A percentile compares a stretch with the other conserved stretches of the same genome.
Evolutionary conservation across 2,329 filamentous ascomycete genomes (phyloP).

Genomic region (Aspergillus sp.): DNA sequence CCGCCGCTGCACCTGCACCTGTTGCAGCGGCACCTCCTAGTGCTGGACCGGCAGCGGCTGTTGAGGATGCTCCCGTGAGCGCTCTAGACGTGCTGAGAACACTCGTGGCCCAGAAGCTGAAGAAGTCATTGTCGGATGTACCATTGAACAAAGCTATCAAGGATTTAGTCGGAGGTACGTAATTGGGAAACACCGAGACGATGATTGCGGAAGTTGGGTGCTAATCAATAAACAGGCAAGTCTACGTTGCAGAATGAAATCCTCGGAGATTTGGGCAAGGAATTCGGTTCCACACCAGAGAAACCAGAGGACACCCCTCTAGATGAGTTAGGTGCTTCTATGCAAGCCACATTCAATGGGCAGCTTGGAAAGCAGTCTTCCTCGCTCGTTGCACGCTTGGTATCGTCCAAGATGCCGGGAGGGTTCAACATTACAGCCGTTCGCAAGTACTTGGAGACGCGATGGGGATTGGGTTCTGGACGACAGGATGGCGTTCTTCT

Average conservation of each 20-base stretch:
- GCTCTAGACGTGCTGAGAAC: conserved; percentile 88
- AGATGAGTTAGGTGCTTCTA: conserved; percentile 90
- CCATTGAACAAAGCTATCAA: conserved; percentile 97
- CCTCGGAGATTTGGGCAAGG: conserved; percentile 93
- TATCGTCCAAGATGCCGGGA: conserved; percentile 99
- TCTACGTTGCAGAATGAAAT: conserved; percentile 99
- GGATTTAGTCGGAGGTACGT: conserved; percentile 92
- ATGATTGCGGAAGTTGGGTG: conserved; percentile 4
- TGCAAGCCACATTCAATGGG: conserved; percentile 99
- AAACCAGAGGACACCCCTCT: conserved; percentile 97
- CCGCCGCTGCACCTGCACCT: conserved; percentile 57
- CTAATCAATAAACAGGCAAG: conserved; percentile 67
- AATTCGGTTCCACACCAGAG: conserved; percentile 96
- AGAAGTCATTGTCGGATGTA: conserved; percentile 87
- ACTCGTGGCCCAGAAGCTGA: conserved; percentile 94
- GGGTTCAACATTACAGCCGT: conserved; percentile 98
- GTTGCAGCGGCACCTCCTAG: conserved; percentile 66
- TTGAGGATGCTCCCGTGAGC: conserved; percentile 83
- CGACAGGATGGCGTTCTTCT: conserved; percentile 90
- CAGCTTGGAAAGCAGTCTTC: conserved; percentile 96
- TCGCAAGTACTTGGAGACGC: conserved; percentile 90
- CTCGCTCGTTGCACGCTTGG: conserved; percentile 88
- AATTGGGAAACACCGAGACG: conserved; percentile 3
- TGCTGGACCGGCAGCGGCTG: conserved; percentile 82
- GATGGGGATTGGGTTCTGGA: conserved; percentile 85